Base-by-base conservation (phyloP, 73 alveolate genomes). In the Paramecium sonneborni region DNA sequence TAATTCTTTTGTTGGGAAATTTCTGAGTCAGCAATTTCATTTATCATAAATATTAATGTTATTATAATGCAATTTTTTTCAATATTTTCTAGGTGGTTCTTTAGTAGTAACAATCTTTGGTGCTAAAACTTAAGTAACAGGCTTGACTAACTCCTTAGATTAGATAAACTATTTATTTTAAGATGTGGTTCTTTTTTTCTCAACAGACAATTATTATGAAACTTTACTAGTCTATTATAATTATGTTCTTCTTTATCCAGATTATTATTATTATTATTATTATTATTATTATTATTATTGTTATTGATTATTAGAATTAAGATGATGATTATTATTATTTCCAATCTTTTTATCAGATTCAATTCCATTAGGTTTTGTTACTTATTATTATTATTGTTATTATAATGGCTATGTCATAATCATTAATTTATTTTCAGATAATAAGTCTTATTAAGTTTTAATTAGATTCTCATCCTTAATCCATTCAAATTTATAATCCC, bases 401-500 rank as follows among this genome's bases (percentile, higher is more conserved):
- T 52, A 7, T 52, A 52, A 52, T 52, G 68, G 68, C 30, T 52
- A 52, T 3, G 68, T 52, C 68, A 52, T 52, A 5, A 52, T 52
- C 68, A 52, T 18, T 21, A 18, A 52, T 52, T 52, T 52, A 52
- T 18, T 52, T 18, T 52, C 68, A 4, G 68, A 52, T 52, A n/a
- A 8, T 6, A 52, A 15, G 5, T 79, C 72, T n/a, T 39, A 30
- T 46, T 41, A n/a, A n/a, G 44, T 44, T 30, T 44, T 79, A 11
- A 62, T 24, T 1, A 43, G 6, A 3, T 3, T n/a, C 5, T 79
- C 90, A 23, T 79, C 90, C n/a, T 79, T 79, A 20, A 79, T 44
- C 90, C 90, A 79, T 79, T 79, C 90, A 79, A 43, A 79, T 43
- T 79, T 79, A 18, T 79, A 24, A 30, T 79, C 90, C 90, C 74